phyloP scores from a whole-genome alignment of 2,329 filamentous ascomycete species.

The Alternaria atra region DNA sequence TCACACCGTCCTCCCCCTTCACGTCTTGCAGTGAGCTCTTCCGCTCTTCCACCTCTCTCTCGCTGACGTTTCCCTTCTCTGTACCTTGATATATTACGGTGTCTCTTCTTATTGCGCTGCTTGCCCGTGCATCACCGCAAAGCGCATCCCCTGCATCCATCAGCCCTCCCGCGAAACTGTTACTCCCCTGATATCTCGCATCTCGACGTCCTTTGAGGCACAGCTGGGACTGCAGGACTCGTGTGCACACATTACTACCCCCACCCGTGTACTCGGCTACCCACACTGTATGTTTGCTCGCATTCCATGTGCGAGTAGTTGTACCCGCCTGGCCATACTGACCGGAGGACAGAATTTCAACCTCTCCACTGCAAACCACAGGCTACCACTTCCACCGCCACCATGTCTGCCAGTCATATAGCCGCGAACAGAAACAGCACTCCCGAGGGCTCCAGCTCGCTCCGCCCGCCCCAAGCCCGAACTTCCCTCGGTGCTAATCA shows the following conservation, averaged over 20 bases:
- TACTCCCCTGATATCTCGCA: conserved; percentile 29
- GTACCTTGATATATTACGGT: conserved; percentile 31
- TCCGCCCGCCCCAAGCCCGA: conserved; percentile 83
- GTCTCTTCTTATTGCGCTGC: conserved; percentile 31
- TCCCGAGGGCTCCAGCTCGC: conserved; percentile 84
- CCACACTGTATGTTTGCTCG: conserved; percentile 17
- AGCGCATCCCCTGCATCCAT: conserved; percentile 24
- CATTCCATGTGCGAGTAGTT: background rate
- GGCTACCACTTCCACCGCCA: conserved; percentile 20
- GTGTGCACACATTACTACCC: conserved; percentile 20
- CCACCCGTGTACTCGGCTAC: conserved; percentile 5
- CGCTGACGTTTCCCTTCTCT: conserved; percentile 30
- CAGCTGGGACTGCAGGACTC: conserved; percentile 44
- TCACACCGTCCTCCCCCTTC: conserved; percentile 10
- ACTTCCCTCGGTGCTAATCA: conserved; percentile 78
- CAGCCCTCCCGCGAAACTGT: conserved; percentile 21
- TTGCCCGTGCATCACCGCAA: conserved; percentile 19
- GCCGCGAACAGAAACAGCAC: conserved; percentile 91
- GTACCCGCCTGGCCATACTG: conserved; percentile 3
- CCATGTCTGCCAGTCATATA: conserved; percentile 59
- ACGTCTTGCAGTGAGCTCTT: conserved; percentile 21
- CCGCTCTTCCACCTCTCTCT: conserved; percentile 13
- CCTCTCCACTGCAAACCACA: background rate
- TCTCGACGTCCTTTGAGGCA: conserved; percentile 42
- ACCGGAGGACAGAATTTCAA: conserved; percentile 13